Percentiles rank a stretch among this genome's conserved stretches.
Conservation (phyloP, 139 green algal species). For the Chloropicon primus region DNA sequence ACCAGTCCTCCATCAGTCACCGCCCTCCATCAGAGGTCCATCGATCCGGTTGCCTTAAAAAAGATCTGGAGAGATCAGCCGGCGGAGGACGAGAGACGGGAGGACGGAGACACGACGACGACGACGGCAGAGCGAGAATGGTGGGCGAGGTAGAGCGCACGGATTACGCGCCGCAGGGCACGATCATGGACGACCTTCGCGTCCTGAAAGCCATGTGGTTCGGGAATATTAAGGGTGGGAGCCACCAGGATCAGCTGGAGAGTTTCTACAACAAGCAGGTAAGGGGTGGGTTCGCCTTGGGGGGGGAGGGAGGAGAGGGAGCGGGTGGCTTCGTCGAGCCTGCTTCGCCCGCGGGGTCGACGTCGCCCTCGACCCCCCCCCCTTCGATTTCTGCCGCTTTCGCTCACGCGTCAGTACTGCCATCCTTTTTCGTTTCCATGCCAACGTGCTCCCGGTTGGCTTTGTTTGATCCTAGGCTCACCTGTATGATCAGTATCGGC, state of each 20-base stretch:
- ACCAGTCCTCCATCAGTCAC: too few relatives aligned
- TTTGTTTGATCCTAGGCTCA: too few relatives aligned
- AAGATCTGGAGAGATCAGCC: too few relatives aligned
- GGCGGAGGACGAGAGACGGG: too few relatives aligned
- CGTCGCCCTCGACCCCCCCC: neutral
- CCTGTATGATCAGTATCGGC: constrained; percentile 3
- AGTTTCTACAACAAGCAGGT: constrained; percentile 5
- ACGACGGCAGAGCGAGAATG: too few relatives aligned
- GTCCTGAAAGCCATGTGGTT: constrained; percentile 8
- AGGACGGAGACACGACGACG: too few relatives aligned
- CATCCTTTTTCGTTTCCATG: too few relatives aligned
- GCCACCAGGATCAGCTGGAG: constrained; percentile 5
- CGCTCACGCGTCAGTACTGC: too few relatives aligned
- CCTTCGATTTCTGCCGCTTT: too few relatives aligned
- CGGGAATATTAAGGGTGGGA: neutral
- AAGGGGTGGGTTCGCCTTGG: neutral
- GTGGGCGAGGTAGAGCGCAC: neutral
- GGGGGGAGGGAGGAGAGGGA: neutral
- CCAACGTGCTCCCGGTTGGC: too few relatives aligned
- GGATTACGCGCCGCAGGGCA: constrained; percentile 1
- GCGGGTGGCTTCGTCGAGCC: too few relatives aligned
- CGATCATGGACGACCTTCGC: neutral
- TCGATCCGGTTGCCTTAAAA: neutral
- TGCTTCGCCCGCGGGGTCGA: too few relatives aligned
- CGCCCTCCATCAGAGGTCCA: neutral